Evolutionary conservation across 345 rosid genomes (phyloP).

Genomic region (Eucalyptus melliodora): DNA sequence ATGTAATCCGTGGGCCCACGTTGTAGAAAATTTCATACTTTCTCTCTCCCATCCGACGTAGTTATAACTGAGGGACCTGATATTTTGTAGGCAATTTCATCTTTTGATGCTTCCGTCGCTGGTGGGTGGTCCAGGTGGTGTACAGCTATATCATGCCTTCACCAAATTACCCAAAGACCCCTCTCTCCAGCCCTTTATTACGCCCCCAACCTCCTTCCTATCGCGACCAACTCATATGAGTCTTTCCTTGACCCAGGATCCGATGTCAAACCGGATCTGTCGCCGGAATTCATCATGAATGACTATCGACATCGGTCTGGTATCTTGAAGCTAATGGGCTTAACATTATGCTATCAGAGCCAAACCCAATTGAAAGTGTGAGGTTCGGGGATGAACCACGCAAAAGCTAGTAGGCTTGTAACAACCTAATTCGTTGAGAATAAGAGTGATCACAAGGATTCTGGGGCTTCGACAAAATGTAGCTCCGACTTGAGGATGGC

Average conservation of each 20-base stretch:
- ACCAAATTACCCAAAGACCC: neutral
- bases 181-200: neutral
- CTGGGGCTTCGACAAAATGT: accelerated
- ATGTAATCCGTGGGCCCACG: no score
- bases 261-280: neutral
- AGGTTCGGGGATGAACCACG: accelerated
- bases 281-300: neutral
- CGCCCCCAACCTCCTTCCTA: neutral
- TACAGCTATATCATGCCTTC: neutral
- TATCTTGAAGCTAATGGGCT: neutral
- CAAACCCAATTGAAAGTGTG: no score
- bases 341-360: no score
- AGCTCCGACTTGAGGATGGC: accelerated
- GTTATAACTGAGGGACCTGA: no score
- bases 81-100: neutral
- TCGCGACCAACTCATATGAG: neutral
- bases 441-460: accelerated
- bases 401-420: accelerated
- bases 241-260: neutral
- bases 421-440: no score
- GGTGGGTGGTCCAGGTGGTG: neutral
- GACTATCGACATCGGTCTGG: neutral
- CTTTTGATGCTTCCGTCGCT: neutral
- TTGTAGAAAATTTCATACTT: neutral
- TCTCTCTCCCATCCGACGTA: neutral